Base-by-base conservation (phyloP, 352 stramenopile genomes). In the Aphanomyces cochlioides region DNA sequence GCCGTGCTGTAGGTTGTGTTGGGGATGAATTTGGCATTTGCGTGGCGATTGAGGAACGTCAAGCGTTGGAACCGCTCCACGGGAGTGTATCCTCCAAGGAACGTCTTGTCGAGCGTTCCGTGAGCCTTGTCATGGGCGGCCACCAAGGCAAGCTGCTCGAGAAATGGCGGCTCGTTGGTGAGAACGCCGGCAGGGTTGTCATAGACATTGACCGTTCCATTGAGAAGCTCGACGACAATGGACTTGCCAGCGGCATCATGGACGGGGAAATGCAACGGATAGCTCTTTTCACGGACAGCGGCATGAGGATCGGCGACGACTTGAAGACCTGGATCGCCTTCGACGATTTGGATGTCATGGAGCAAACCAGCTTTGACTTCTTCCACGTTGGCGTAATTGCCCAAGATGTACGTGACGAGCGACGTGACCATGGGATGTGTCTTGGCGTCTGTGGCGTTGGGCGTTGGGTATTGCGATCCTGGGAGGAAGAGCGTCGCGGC, bases 221-320 rank as follows among this genome's bases (percentile, higher is more conserved):
- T 43, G 34, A 92, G 68, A 54, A 90, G 88, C 61, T 92, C 85
- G 37, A 92, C 79, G 43, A 90, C 85, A 58, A 92, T 74, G 74
- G 71, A 90, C 34, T 85, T 67, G 17, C 83, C 83, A n/a, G 77
- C 66, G 0, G 77, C 77, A 56, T 92, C 85, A 48, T 89, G 85
- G 4, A 92, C 74, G 60, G 74, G 82, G 7, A 90, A 76, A 56
- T 92, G 85, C 19, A 92, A 75, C 47, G 81, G 82, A 8, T 81
- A 69, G 39, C 68, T 68, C 0, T 74, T 68, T 0, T 80, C 69
- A n/a, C 73, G 73, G 10, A 60, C 67, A 13, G 45, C 59, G 36
- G 75, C 69, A 3, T 77, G 68, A 0, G 78, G 34, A 75, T 75
- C 53, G 4, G 17, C 61, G 37, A 75, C 1, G 10, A 40, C 34